Evolutionary conservation across 1,284 basidiomycete species (phyloP).

Genomic region (Microbotryomycetes sp.): DNA sequence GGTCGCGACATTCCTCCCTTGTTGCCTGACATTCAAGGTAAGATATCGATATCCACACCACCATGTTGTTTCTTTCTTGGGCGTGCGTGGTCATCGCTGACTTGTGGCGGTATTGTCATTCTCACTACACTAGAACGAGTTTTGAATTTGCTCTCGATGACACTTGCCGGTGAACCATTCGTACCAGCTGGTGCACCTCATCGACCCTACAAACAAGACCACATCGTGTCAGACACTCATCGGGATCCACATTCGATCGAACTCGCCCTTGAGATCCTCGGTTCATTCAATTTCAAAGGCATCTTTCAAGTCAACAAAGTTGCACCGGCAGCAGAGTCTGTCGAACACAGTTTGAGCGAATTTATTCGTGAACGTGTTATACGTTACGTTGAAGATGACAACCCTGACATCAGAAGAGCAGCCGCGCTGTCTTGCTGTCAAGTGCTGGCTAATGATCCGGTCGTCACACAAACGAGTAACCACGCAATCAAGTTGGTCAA

Average conservation of each 20-base stretch:
- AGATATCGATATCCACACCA: constrained; percentile 36
- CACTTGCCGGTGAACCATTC: constrained; percentile 75
- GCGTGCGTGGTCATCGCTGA: constrained; percentile 7
- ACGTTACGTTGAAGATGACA: constrained; percentile 91
- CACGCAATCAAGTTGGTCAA: constrained; percentile 97
- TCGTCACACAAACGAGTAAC: constrained; percentile 91
- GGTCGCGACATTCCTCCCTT: constrained; percentile 85
- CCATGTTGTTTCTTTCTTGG: constrained; percentile 11
- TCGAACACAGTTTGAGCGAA: constrained; percentile 82
- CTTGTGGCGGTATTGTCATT: background rate
- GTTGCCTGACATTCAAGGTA: constrained; percentile 85
- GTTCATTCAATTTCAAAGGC: constrained; percentile 92
- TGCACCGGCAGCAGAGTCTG: background rate
- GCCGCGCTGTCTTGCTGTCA: constrained; percentile 89
- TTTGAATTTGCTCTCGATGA: constrained; percentile 71
- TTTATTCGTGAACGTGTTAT: constrained; percentile 89
- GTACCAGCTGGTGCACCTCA: constrained; percentile 67
- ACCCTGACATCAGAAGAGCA: constrained; percentile 77
- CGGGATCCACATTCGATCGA: constrained; percentile 63
- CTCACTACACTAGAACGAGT: constrained; percentile 76
- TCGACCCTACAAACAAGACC: constrained; percentile 20
- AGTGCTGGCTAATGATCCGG: constrained; percentile 89
- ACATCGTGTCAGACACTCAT: constrained; percentile 11
- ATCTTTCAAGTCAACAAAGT: constrained; percentile 34
- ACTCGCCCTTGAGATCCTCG: constrained; percentile 79